These are phyloP conservation scores for Talaromyces sp. DNA, from an alignment of 2,329 filamentous ascomycete genomes.

Conservation along the genomic window DNA sequence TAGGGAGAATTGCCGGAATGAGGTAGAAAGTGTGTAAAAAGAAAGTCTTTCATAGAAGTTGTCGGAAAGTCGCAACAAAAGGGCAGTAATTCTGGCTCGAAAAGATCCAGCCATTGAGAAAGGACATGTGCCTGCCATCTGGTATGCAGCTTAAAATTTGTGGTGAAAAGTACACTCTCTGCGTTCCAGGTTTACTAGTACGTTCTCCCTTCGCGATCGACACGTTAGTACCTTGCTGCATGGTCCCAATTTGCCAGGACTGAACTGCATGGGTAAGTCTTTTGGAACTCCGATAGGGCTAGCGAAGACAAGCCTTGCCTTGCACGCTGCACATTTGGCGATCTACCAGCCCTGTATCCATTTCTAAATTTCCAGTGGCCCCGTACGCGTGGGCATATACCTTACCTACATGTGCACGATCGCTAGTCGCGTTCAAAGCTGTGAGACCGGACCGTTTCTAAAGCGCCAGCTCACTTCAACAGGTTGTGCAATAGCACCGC, in stretches of 20 bases:
- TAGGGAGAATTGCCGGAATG: no score
- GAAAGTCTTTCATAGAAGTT: not conserved
- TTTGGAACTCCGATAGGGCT: not conserved
- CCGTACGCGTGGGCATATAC: not conserved
- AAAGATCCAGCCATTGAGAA: not conserved
- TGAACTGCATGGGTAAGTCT: not conserved
- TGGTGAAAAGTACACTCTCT: not conserved
- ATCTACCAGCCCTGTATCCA: not conserved
- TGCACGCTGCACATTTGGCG: not conserved
- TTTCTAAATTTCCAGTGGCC: not conserved
- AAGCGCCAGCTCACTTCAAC: no score
- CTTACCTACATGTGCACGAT: not conserved
- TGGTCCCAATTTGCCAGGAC: not conserved
- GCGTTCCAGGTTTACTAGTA: not conserved
- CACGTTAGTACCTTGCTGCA: not conserved
- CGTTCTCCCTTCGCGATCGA: not conserved
- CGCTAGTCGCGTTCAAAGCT: not conserved
- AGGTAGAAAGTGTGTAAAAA: not conserved
- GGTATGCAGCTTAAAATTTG: not conserved
- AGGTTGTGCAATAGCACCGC: no score
- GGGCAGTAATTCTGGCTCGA: not conserved
- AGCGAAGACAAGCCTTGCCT: not conserved
- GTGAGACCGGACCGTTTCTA: not conserved
- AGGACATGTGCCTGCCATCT: not conserved
- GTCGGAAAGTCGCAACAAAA: not conserved